phyloP scores from a whole-genome alignment of 805 yeast species.

The Suhomyces tanzawaensis region DNA sequence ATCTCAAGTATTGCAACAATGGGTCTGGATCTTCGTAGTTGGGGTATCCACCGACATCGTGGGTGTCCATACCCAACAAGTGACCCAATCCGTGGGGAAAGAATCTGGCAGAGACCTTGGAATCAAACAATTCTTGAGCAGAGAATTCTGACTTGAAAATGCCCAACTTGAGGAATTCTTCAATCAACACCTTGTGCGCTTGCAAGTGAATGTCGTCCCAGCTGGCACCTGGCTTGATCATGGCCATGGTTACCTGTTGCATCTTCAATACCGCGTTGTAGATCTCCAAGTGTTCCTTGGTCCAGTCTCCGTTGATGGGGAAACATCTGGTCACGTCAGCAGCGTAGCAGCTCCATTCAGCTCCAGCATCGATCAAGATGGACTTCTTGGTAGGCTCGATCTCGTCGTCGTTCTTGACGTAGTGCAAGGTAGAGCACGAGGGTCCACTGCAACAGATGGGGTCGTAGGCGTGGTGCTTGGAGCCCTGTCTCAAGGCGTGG shows the following conservation, averaged over 20 bases:
- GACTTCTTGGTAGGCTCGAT: conserved; percentile 51
- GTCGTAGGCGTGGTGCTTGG: conserved; percentile 84
- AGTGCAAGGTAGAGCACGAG: conserved; percentile 86
- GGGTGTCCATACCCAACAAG: conserved; percentile 90
- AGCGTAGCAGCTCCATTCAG: conserved; percentile 93
- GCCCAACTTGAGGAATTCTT: conserved; percentile 69
- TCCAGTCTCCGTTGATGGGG: conserved; percentile 89
- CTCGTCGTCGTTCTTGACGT: conserved; percentile 69
- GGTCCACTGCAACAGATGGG: conserved; percentile 96
- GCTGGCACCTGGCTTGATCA: conserved; percentile 72
- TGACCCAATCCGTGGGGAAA: conserved; percentile 98
- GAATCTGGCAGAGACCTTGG: conserved; percentile 73
- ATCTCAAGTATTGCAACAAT: conserved; percentile 70
- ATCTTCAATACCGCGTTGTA: conserved; percentile 78
- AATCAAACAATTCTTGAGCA: conserved; percentile 63
- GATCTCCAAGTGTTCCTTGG: conserved; percentile 78
- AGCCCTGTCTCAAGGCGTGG: conserved; percentile 91
- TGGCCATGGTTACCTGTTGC: conserved; percentile 71
- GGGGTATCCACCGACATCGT: conserved; percentile 89
- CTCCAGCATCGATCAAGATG: conserved; percentile 91
- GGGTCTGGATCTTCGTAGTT: conserved; percentile 84
- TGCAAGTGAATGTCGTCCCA: conserved; percentile 86
- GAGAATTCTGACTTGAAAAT: conserved; percentile 58
- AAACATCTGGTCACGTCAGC: conserved; percentile 93
- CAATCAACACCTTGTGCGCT: conserved; percentile 76